A percentile compares a stretch with the other conserved stretches of the same genome.
Conservation (phyloP, 257 asterid genomes). For the Fraxinus quadrangulata region DNA sequence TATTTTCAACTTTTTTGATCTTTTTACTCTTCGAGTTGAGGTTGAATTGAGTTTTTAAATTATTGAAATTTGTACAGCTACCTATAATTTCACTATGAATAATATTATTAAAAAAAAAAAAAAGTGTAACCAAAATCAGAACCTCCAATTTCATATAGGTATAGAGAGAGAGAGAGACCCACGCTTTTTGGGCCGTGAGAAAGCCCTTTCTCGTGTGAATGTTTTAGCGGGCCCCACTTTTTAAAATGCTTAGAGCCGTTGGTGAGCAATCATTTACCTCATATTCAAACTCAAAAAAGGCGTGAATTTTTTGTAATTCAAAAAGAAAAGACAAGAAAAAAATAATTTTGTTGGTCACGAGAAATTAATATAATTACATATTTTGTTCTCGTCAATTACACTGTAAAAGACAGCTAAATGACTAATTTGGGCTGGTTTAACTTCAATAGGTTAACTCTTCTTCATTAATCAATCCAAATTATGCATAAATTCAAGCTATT, state of each 20-base stretch:
- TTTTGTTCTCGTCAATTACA: not conserved
- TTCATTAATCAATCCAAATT: not conserved
- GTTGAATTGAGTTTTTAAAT: too few species aligned
- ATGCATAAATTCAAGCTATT: not conserved
- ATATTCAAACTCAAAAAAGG: constrained; percentile 39
- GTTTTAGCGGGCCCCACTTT: constrained; percentile 28
- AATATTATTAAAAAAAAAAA: too few species aligned
- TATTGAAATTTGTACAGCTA: too few species aligned
- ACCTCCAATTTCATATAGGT: too few species aligned
- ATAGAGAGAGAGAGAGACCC: not conserved
- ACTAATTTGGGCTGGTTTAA: not conserved
- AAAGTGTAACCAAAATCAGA: too few species aligned
- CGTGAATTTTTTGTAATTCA: not conserved
- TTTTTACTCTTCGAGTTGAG: too few species aligned
- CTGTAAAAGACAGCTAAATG: not conserved
- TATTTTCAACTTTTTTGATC: too few species aligned
- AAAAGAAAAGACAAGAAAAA: not conserved
- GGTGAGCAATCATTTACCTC: constrained; percentile 53
- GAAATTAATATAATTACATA: not conserved
- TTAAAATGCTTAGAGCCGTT: constrained; percentile 48
- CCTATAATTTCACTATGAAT: too few species aligned
- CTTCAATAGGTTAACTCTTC: not conserved
- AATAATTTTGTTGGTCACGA: not conserved
- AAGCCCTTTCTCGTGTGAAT: constrained; percentile 24
- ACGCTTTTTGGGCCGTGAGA: constrained; percentile 27